A percentile compares a stretch with the other conserved stretches of the same genome.
These are phyloP conservation scores for Erodium texanum DNA, from an alignment of 441 rosid species.

Conservation along the genomic window DNA sequence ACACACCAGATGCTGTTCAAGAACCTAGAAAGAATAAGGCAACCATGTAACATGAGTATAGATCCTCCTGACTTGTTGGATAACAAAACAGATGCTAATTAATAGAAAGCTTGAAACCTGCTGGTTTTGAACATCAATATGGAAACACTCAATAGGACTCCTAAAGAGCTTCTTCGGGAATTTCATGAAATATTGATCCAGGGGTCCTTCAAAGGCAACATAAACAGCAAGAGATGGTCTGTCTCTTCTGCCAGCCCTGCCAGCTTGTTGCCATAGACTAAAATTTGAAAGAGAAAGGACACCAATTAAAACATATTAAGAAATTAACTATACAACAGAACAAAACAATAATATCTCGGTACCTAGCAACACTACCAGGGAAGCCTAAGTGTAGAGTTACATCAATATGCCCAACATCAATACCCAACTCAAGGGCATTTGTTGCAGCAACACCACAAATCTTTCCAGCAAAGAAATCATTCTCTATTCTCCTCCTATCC, in stretches of 20 bases:
- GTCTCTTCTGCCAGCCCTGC: constrained; percentile 91
- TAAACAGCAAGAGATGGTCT: constrained; percentile 77
- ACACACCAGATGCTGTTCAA: constrained; percentile 79
- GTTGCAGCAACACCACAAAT: constrained; percentile 91
- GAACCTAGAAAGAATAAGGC: constrained; percentile 45
- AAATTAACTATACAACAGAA: constrained; percentile 13
- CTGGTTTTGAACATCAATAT: constrained; percentile 71
- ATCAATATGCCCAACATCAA: constrained; percentile 94
- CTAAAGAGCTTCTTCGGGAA: constrained; percentile 70
- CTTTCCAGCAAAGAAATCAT: constrained; percentile 72
- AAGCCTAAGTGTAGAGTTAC: constrained; percentile 92
- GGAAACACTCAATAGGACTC: constrained; percentile 80
- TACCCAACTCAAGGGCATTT: constrained; percentile 93
- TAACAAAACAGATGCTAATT: constrained; percentile 2
- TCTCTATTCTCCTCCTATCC: constrained; percentile 85
- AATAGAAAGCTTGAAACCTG: constrained; percentile 38
- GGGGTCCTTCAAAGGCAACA: constrained; percentile 77
- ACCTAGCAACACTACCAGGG: constrained; percentile 96
- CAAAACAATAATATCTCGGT: constrained; percentile 19
- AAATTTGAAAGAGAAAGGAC: constrained; percentile 21
- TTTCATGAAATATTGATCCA: constrained; percentile 88
- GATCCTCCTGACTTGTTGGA: constrained; percentile 14
- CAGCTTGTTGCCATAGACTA: constrained; percentile 98
- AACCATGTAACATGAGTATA: constrained; percentile 17
- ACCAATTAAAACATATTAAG: constrained; percentile 16